Evolutionary conservation across 2,329 filamentous ascomycete genomes (phyloP).

Genomic region (Lecanicillium sp.): DNA sequence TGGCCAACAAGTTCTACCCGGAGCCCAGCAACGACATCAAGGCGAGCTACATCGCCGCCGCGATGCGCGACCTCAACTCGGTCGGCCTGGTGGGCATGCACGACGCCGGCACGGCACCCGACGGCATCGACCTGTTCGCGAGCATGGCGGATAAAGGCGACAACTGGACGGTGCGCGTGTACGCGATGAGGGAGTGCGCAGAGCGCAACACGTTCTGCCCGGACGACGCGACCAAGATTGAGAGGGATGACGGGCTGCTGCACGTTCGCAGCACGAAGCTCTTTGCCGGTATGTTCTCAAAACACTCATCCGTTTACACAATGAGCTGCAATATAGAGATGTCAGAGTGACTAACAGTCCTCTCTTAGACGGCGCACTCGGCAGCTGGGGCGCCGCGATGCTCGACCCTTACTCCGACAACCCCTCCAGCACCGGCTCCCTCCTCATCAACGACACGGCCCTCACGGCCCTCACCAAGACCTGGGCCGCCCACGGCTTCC

Average conservation of each 20-base stretch:
- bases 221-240: conserved; percentile 39
- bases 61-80: conserved; percentile 57
- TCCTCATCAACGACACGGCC: conserved; percentile 58
- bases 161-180: conserved; percentile 57
- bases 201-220: conserved; percentile 60
- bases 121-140: conserved; percentile 48
- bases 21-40: conserved; percentile 48
- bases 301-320: conserved; percentile 4
- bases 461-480: conserved; percentile 46
- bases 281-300: conserved; percentile 49
- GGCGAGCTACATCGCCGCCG: conserved; percentile 48
- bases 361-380: conserved; percentile 56
- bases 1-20: conserved; percentile 52
- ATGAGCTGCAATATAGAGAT: neutral
- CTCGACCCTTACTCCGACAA: conserved; percentile 65
- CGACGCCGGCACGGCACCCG: conserved; percentile 57
- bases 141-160: conserved; percentile 39
- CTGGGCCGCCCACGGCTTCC: conserved; percentile 57
- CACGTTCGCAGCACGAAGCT: conserved; percentile 60
- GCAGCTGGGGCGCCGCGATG: conserved; percentile 66
- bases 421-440: conserved; percentile 53
- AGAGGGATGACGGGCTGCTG: conserved; percentile 43
- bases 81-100: conserved; percentile 64
- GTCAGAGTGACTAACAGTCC: no score
- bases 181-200: conserved; percentile 63